Evolutionary conservation across 306 rosid species (phyloP).

Genomic region (Dryas drummondii): DNA sequence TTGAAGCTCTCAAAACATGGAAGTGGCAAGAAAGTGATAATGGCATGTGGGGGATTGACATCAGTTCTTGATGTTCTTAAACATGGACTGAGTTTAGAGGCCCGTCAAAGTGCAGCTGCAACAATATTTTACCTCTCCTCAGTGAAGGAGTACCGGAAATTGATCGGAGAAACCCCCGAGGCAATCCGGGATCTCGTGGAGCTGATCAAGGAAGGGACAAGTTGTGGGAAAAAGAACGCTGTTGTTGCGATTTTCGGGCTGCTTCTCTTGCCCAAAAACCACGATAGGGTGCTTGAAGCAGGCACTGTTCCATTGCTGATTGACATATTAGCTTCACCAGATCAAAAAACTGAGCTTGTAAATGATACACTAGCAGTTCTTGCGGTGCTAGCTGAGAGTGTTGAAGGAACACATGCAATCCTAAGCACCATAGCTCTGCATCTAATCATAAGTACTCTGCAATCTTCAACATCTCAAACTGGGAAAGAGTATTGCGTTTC

Average conservation of each 20-base stretch:
- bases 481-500: conserved; percentile 69
- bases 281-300: conserved; percentile 40
- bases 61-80: conserved; percentile 46
- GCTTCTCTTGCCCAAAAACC: conserved; percentile 48
- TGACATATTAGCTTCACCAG: conserved; percentile 42
- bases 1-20: conserved; percentile 67
- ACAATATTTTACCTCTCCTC: conserved; percentile 65
- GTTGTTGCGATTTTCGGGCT: conserved; percentile 73
- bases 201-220: conserved; percentile 58
- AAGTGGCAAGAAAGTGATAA: conserved; percentile 47
- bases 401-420: conserved; percentile 52
- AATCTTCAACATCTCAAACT: conserved; percentile 17
- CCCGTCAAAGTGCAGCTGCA: conserved; percentile 68
- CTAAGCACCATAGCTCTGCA: conserved; percentile 32
- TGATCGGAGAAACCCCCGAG: conserved; percentile 54
- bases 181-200: conserved; percentile 52
- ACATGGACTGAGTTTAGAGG: conserved; percentile 51
- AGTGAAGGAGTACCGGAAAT: conserved; percentile 45
- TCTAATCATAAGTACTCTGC: conserved; percentile 34
- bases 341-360: conserved; percentile 38
- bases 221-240: conserved; percentile 69
- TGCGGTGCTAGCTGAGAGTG: conserved; percentile 51
- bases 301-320: conserved; percentile 51
- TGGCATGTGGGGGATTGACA: conserved; percentile 43
- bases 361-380: conserved; percentile 62